Evolutionary conservation across 768 basidiomycete genomes (phyloP).

Genomic region (Phanerodontia chrysosporium): DNA sequence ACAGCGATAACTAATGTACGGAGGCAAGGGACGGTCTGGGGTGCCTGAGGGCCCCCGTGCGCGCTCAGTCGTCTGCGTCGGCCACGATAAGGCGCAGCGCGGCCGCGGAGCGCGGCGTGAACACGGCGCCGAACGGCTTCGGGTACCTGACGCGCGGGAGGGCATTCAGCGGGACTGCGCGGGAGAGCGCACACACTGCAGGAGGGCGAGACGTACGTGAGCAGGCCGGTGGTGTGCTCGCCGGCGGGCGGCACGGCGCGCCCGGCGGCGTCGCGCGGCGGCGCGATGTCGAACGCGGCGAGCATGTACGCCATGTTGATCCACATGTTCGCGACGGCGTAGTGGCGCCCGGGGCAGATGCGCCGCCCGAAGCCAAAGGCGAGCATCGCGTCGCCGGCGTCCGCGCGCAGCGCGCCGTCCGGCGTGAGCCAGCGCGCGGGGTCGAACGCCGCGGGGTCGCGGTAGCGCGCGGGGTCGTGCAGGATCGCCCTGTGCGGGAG

Average conservation of each 20-base stretch:
- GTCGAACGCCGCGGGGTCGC: slow-evolving; percentile 19
- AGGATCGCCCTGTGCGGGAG: slow-evolving; percentile 1
- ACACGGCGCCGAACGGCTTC: slow-evolving; percentile 16
- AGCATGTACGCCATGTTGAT: slow-evolving; percentile 20
- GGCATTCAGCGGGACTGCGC: background rate
- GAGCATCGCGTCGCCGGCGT: background rate
- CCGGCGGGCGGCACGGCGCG: background rate
- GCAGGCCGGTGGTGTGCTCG: background rate
- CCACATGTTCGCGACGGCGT: slow-evolving; percentile 22
- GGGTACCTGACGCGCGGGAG: slow-evolving; percentile 14
- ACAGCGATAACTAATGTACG: too few species aligned
- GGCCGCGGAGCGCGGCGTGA: slow-evolving; percentile 21
- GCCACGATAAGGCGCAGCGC: slow-evolving; percentile 28
- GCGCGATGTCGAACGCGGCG: slow-evolving; percentile 18
- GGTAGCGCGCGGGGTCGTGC: slow-evolving; percentile 1
- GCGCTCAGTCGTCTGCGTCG: background rate
- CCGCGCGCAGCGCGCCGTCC: slow-evolving; percentile 11
- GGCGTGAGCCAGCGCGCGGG: slow-evolving; percentile 9
- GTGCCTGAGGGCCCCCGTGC: too few species aligned
- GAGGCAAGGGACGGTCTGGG: too few species aligned
- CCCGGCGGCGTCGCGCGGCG: background rate
- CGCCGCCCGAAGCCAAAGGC: slow-evolving; percentile 16
- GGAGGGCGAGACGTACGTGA: slow-evolving; percentile 15
- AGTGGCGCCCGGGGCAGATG: slow-evolving; percentile 22
- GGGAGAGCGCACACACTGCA: background rate